These are phyloP conservation scores for Dendrothele bispora DNA, from an alignment of 768 basidiomycete genomes.

Conservation along the genomic window DNA sequence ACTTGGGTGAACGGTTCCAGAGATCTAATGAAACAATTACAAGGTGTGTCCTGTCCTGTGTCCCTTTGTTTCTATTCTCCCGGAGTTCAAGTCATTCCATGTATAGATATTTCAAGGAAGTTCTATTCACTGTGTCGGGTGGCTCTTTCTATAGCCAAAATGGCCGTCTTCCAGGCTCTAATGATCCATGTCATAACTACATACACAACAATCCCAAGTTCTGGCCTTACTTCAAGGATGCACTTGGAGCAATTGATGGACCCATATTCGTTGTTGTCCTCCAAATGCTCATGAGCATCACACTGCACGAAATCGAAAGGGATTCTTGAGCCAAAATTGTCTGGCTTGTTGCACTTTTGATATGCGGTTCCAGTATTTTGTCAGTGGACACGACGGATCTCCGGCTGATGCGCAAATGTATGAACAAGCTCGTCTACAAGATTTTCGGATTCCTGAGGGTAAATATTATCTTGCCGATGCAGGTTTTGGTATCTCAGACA, in stretches of 20 bases:
- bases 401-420: conserved; percentile 11
- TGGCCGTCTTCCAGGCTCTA: conserved; percentile 15
- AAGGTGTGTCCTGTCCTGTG: too few relatives aligned
- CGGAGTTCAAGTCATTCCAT: not conserved
- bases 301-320: conserved; percentile 26
- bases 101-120: conserved; percentile 10
- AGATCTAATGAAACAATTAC: conserved; percentile 7
- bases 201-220: conserved; percentile 25
- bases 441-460: conserved; percentile 6
- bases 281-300: conserved; percentile 19
- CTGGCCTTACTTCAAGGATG: conserved; percentile 29
- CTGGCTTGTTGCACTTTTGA: conserved; percentile 34
- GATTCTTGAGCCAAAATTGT: conserved; percentile 35
- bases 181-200: conserved; percentile 13
- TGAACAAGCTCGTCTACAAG: not conserved
- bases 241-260: conserved; percentile 36
- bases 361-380: conserved; percentile 34
- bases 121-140: conserved; percentile 6
- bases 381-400: conserved; percentile 40
- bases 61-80: not conserved
- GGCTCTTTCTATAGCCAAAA: conserved; percentile 14
- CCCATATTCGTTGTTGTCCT: conserved; percentile 21
- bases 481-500: too few relatives aligned
- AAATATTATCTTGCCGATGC: too few relatives aligned
- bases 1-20: not conserved